phyloP scores from a whole-genome alignment of 768 basidiomycete species.

The Boletus edulis region DNA sequence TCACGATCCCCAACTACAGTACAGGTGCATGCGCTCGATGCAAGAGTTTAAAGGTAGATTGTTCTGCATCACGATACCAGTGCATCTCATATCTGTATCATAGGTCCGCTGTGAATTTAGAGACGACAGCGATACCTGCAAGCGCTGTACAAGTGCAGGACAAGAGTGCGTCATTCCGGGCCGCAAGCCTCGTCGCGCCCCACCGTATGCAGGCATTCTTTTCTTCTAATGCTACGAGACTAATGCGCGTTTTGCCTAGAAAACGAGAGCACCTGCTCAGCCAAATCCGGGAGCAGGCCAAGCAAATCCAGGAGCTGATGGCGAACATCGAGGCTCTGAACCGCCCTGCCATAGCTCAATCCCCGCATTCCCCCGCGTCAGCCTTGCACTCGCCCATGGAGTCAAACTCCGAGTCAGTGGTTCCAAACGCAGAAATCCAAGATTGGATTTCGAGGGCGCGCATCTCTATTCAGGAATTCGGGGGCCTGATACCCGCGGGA shows the following conservation, averaged over 20 bases:
- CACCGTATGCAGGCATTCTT: slow-evolving; percentile 54
- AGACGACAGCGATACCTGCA: slow-evolving; percentile 70
- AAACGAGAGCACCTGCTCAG: slow-evolving; percentile 80
- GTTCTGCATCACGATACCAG: background rate
- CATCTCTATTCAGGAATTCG: slow-evolving; percentile 65
- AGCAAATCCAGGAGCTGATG: slow-evolving; percentile 72
- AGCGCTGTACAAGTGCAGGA: slow-evolving; percentile 65
- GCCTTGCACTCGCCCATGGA: slow-evolving; percentile 28
- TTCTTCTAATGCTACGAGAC: background rate
- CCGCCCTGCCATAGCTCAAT: slow-evolving; percentile 29
- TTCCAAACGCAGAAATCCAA: slow-evolving; percentile 55
- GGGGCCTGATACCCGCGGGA: slow-evolving; percentile 61
- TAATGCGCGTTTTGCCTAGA: slow-evolving; percentile 34
- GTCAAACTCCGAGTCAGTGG: slow-evolving; percentile 26
- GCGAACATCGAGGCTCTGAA: slow-evolving; percentile 55
- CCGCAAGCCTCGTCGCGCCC: slow-evolving; percentile 74
- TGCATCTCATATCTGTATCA: slow-evolving; percentile 11
- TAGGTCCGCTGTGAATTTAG: slow-evolving; percentile 79
- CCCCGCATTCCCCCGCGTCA: slow-evolving; percentile 34
- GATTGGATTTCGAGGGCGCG: slow-evolving; percentile 79
- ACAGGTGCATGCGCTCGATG: slow-evolving; percentile 70
- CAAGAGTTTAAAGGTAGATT: slow-evolving; percentile 50
- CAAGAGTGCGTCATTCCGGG: slow-evolving; percentile 81
- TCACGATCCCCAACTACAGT: slow-evolving; percentile 23
- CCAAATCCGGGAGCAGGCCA: slow-evolving; percentile 72